Conservation (phyloP, 1,139 yeast species). For the Protomyces inouyei region DNA sequence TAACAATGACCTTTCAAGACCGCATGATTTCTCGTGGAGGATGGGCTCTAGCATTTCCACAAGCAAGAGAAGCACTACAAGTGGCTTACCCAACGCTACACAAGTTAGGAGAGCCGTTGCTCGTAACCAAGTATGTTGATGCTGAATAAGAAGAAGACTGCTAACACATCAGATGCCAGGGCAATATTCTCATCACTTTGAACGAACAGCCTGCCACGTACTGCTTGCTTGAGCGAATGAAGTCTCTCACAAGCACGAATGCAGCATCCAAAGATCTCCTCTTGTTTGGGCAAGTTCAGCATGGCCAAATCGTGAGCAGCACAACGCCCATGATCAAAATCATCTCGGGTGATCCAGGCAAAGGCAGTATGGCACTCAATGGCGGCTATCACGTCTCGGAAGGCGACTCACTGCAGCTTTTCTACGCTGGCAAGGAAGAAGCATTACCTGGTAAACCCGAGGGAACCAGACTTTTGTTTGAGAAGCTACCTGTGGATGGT, state of each 20-base stretch:
- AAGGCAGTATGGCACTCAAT: slow-evolving; percentile 22
- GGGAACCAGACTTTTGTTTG: background rate
- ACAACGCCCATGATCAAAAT: slow-evolving; percentile 8
- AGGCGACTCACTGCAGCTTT: slow-evolving; percentile 13
- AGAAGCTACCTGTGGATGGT: background rate
- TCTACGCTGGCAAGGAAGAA: background rate
- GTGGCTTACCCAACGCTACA: slow-evolving; percentile 9
- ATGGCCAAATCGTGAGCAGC: background rate
- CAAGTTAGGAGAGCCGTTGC: slow-evolving; percentile 11
- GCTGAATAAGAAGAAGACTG: background rate
- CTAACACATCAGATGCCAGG: background rate
- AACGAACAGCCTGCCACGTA: slow-evolving; percentile 19
- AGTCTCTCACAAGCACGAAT: slow-evolving; percentile 3
- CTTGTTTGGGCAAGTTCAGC: slow-evolving; percentile 16
- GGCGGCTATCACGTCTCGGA: slow-evolving; percentile 23
- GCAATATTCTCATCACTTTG: slow-evolving; percentile 23
- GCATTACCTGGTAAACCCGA: background rate
- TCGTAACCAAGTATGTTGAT: slow-evolving; percentile 14
- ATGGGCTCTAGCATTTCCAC: slow-evolving; percentile 9
- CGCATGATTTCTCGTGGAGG: slow-evolving; percentile 9
- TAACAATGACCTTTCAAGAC: slow-evolving; percentile 6
- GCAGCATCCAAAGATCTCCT: slow-evolving; percentile 9
- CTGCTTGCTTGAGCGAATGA: slow-evolving; percentile 9
- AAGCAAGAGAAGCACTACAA: background rate
- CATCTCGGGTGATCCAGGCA: slow-evolving; percentile 26